phyloP scores from a whole-genome alignment of 2,329 filamentous ascomycete species.

The Beauveria bassiana region DNA sequence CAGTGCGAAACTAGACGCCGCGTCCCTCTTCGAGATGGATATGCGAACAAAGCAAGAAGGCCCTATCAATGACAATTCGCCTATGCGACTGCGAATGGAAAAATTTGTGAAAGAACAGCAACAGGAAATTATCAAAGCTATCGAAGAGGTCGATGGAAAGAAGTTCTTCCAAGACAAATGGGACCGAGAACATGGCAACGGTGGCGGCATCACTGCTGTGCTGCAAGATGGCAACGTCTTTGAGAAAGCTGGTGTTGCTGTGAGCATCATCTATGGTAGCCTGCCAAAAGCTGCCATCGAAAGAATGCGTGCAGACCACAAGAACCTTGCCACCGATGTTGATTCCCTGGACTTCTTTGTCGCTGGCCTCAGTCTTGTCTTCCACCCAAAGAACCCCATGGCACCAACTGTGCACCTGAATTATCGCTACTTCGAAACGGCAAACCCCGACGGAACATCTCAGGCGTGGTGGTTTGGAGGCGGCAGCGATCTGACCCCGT shows the following conservation, averaged over 20 bases:
- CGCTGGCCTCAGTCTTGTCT: conserved; percentile 82
- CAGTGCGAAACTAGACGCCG: conserved; percentile 45
- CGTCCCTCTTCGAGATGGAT: conserved; percentile 79
- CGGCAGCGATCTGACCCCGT: conserved; percentile 86
- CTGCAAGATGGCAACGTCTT: conserved; percentile 95
- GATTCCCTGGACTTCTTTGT: conserved; percentile 92
- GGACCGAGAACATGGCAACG: conserved; percentile 80
- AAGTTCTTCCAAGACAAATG: conserved; percentile 80
- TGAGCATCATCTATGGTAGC: conserved; percentile 88
- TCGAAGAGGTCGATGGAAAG: conserved; percentile 77
- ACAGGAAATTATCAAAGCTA: conserved; percentile 72
- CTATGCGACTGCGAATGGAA: conserved; percentile 98
- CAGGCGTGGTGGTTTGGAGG: conserved; percentile 99
- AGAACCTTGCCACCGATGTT: conserved; percentile 70
- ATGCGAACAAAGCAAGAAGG: conserved; percentile 67
- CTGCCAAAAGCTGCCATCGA: conserved; percentile 80
- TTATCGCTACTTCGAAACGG: conserved; percentile 97
- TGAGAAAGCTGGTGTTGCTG: conserved; percentile 94
- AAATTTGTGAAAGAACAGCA: conserved; percentile 92
- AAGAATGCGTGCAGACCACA: conserved; percentile 93
- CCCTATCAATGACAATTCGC: conserved; percentile 63
- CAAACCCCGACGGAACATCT: conserved; percentile 68
- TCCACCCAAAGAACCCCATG: conserved; percentile 93
- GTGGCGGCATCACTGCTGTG: conserved; percentile 89
- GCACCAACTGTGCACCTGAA: conserved; percentile 96